Evolutionary conservation across 163 green algal genomes (phyloP).

Genomic region (Prototheca cutis): DNA sequence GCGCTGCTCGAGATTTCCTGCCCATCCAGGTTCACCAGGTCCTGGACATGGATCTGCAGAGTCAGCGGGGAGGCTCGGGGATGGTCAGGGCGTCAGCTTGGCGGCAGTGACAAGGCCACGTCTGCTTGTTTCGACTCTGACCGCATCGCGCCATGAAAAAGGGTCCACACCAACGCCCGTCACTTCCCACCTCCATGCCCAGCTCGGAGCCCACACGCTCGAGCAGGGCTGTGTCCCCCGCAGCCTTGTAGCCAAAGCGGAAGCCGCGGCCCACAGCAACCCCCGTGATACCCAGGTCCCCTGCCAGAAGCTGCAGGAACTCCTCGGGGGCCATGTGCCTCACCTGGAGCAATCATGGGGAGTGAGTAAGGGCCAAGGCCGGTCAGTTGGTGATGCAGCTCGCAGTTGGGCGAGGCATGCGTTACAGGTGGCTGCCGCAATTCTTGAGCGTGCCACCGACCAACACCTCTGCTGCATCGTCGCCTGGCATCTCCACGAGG

Average conservation of each 20-base stretch:
- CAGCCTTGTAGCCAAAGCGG: conserved; percentile 67
- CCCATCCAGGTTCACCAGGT: too few species aligned
- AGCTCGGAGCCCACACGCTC: conserved; percentile 34
- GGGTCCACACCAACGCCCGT: background rate
- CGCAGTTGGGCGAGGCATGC: too few species aligned
- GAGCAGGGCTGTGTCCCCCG: conserved; percentile 50
- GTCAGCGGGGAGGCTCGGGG: too few species aligned
- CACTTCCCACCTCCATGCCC: conserved; percentile 39
- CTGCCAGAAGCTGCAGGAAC: conserved; percentile 74
- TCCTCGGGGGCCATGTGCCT: conserved; percentile 59
- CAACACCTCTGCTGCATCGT: too few species aligned
- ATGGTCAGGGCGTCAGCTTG: background rate
- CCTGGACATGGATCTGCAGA: too few species aligned
- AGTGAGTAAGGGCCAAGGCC: too few species aligned
- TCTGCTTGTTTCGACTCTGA: conserved; percentile 1
- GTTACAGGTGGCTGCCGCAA: too few species aligned
- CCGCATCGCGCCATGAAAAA: too few species aligned
- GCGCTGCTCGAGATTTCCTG: conserved; percentile 56
- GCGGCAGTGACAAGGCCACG: background rate
- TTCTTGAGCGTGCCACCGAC: too few species aligned
- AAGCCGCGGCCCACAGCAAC: conserved; percentile 86
- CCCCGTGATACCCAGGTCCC: conserved; percentile 57
- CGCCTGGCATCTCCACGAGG: too few species aligned
- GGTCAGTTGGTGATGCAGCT: too few species aligned
- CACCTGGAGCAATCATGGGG: conserved; percentile 31